Percentiles rank a stretch among this genome's conserved stretches.
phyloP scores from a whole-genome alignment of 257 asterid genomes.

The Nicotiana attenuata region DNA sequence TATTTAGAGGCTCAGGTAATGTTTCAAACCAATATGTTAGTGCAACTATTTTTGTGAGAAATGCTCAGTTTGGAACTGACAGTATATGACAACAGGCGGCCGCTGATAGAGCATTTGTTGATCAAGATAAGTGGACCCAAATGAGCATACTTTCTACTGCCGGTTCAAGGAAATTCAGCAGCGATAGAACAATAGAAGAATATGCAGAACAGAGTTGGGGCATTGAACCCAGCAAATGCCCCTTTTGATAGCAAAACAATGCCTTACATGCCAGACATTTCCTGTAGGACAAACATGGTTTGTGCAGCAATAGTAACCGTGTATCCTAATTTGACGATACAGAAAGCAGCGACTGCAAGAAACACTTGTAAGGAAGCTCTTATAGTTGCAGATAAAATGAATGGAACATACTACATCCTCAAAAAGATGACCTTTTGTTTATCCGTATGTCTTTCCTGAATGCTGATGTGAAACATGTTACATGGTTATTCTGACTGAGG shows the following conservation, averaged over 20 bases:
- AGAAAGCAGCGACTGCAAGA: neutral
- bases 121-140: conserved; percentile 36
- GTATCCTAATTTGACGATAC: neutral
- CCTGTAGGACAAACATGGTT: neutral
- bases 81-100: conserved; percentile 27
- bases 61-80: conserved; percentile 10
- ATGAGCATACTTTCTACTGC: conserved; percentile 47
- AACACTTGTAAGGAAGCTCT: neutral
- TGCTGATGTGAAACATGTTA: neutral
- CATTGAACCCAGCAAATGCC: conserved; percentile 46
- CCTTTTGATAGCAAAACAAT: conserved; percentile 20
- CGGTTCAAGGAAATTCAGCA: conserved; percentile 49
- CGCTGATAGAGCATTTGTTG: conserved; percentile 37
- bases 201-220: conserved; percentile 46
- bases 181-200: conserved; percentile 44
- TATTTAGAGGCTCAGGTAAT: conserved; percentile 53
- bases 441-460: neutral
- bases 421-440: neutral
- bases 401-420: neutral
- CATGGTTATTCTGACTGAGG: neutral
- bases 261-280: neutral
- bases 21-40: neutral
- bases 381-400: neutral
- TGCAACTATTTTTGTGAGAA: neutral
- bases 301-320: neutral